A percentile compares a stretch with the other conserved stretches of the same genome.
Evolutionary conservation across 2,329 filamentous ascomycete genomes (phyloP).

Genomic region (Fusarium oligoseptatum): DNA sequence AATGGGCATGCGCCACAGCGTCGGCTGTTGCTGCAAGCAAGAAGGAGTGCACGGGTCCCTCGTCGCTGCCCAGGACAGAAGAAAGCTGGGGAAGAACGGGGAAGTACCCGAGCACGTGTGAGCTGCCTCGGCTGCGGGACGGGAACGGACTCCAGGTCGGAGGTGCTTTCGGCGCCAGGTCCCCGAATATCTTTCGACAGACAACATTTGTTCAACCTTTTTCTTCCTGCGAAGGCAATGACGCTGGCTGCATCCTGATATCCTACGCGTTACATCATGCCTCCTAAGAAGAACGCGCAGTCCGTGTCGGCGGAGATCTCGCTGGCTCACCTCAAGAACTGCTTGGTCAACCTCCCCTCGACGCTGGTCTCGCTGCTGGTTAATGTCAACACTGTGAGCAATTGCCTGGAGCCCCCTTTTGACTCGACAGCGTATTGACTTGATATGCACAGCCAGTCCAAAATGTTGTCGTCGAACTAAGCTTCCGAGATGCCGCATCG

Average conservation of each 20-base stretch:
- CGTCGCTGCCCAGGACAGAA: not conserved
- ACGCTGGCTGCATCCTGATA: conserved; percentile 13
- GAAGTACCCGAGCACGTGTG: conserved; percentile 52
- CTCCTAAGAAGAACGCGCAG: conserved; percentile 67
- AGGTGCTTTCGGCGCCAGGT: conserved; percentile 34
- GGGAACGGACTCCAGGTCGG: conserved; percentile 36
- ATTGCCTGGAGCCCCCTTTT: conserved; percentile 2
- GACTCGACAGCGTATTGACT: conserved; percentile 17
- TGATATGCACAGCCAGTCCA: conserved; percentile 77
- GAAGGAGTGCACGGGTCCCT: not conserved
- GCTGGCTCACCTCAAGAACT: conserved; percentile 90
- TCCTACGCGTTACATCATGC: conserved; percentile 52
- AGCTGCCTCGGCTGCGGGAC: conserved; percentile 51
- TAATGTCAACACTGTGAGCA: conserved; percentile 87
- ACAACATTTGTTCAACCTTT: conserved; percentile 19
- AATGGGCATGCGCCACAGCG: conserved; percentile 46
- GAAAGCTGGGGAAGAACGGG: conserved; percentile 35
- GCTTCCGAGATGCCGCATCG: conserved; percentile 70
- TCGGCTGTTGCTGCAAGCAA: not conserved
- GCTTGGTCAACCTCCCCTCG: conserved; percentile 90
- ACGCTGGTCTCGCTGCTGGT: conserved; percentile 87
- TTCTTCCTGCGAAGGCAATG: conserved; percentile 11
- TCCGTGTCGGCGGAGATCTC: conserved; percentile 85
- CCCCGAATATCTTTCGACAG: conserved; percentile 14
- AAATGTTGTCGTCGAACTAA: conserved; percentile 95